These are phyloP conservation scores for Aspergillus wentii DNA, from an alignment of 495 filamentous ascomycete genomes.

Conservation along the genomic window DNA sequence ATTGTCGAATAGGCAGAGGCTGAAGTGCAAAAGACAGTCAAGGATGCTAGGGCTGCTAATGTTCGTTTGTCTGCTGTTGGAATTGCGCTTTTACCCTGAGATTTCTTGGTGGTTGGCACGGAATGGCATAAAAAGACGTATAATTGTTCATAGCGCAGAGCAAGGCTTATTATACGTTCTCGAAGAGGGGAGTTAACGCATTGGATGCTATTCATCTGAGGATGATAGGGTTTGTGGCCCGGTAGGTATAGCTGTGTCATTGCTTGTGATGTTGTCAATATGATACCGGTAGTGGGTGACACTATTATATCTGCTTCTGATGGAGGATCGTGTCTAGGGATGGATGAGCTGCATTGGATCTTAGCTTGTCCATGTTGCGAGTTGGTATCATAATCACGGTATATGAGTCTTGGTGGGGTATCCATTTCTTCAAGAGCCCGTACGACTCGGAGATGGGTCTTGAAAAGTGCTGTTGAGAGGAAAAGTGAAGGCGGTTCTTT, in stretches of 20 bases:
- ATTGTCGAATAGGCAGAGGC: slow-evolving; percentile 15
- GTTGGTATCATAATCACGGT: slow-evolving; percentile 19
- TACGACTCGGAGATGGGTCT: slow-evolving; percentile 17
- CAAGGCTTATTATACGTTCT: slow-evolving; percentile 50
- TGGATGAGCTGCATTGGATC: background rate
- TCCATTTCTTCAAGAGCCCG: slow-evolving; percentile 17
- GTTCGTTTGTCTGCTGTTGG: slow-evolving; percentile 7
- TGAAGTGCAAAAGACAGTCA: slow-evolving; percentile 14
- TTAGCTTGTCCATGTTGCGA: background rate
- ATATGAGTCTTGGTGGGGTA: slow-evolving; percentile 16
- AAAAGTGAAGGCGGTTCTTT: slow-evolving; percentile 10
- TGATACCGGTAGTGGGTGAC: slow-evolving; percentile 63
- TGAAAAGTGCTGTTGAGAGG: slow-evolving; percentile 26
- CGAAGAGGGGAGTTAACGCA: slow-evolving; percentile 42
- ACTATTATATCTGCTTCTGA: slow-evolving; percentile 72
- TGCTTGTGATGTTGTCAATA: slow-evolving; percentile 67
- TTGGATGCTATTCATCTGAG: slow-evolving; percentile 1
- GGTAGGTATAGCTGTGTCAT: slow-evolving; percentile 68
- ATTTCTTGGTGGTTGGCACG: background rate
- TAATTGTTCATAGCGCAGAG: slow-evolving; percentile 62
- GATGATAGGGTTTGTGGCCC: slow-evolving; percentile 37
- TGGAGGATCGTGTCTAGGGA: background rate
- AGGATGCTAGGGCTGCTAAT: slow-evolving; percentile 5
- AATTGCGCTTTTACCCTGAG: background rate
- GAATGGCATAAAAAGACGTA: slow-evolving; percentile 55